Evolutionary conservation across 495 filamentous ascomycete species (phyloP), one percentile per base, ranked within the genome.

Genomic region (Aspergillus kassunensis): DNA sequence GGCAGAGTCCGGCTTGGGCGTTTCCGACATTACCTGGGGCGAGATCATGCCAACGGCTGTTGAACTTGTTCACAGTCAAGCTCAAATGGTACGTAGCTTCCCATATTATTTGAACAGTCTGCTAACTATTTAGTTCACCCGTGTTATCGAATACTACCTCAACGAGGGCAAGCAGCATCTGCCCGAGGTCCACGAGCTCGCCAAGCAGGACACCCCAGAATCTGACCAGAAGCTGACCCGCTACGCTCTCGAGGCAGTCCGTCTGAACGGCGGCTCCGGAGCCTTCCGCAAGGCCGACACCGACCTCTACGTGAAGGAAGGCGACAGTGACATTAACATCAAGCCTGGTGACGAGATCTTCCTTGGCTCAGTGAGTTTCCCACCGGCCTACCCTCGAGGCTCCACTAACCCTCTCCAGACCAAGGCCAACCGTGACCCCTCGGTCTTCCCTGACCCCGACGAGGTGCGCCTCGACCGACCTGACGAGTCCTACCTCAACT

Each of bases 141-240:
- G 89, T 67, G 77, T 88, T 10, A 76, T 92, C 10, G 89, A 95
- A 61, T 91, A 83, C 73, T 95, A 89, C 71, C 72, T 90, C 23
- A 78, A 76, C 0, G 71, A 77, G 12, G 81, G 82, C 51, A 70
- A 75, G 33, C 42, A 67, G 20, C 74, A 89, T 56, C 64, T 84
- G 6, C 70, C 79, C 2, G 79, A 80, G 25, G 77, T 91, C 58
- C 73, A 81, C 61, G 67, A 66, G 8, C 69, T 85, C 20, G 79
- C 76, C 55, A 75, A 79, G 49, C 44, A 62, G 23, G 65, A 78
- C 21, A 71, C 64, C 11, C 44, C 61, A 9, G 78, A 76, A 48
- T 70, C 76, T 1, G 78, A 82, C 44, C 71, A 79, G 25, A 63
- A 64, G 51, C 63, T 82, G 27, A 59, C 75, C 51, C 76, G 70